phyloP scores from a whole-genome alignment of 495 filamentous ascomycete genomes.

The Penicillium soppii region DNA sequence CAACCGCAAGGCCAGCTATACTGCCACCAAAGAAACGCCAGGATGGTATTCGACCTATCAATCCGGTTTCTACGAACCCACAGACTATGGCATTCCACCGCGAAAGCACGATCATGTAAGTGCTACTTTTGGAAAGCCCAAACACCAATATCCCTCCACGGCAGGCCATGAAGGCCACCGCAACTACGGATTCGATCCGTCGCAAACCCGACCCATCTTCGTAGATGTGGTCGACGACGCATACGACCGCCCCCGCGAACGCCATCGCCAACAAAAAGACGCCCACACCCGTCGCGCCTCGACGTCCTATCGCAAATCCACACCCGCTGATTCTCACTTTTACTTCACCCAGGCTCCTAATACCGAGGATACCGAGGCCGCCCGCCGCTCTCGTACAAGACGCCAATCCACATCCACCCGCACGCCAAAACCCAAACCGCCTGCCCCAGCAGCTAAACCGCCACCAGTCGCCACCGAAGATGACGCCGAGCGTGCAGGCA shows the following conservation, averaged over 20 bases:
- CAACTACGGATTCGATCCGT: constrained; percentile 24
- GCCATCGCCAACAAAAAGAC: constrained; percentile 24
- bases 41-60: constrained; percentile 42
- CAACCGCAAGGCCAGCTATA: constrained; percentile 48
- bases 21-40: constrained; percentile 39
- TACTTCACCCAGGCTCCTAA: constrained; percentile 51
- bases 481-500: constrained; percentile 76
- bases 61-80: constrained; percentile 41
- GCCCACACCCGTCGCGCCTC: constrained; percentile 34
- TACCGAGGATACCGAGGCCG: constrained; percentile 42
- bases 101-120: constrained; percentile 60
- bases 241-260: constrained; percentile 39
- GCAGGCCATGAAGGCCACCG: constrained; percentile 40
- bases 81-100: constrained; percentile 48
- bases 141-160: constrained; percentile 37
- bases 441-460: constrained; percentile 42
- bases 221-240: constrained; percentile 57
- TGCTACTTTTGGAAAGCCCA: constrained; percentile 47
- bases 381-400: constrained; percentile 44
- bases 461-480: constrained; percentile 77
- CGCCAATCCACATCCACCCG: constrained; percentile 52
- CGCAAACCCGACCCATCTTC: constrained; percentile 52
- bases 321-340: constrained; percentile 53
- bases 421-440: constrained; percentile 48
- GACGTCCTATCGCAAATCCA: constrained; percentile 45